phyloP scores from a whole-genome alignment of 2,329 filamentous ascomycete species.

The Stagonosporopsis vannaccii region DNA sequence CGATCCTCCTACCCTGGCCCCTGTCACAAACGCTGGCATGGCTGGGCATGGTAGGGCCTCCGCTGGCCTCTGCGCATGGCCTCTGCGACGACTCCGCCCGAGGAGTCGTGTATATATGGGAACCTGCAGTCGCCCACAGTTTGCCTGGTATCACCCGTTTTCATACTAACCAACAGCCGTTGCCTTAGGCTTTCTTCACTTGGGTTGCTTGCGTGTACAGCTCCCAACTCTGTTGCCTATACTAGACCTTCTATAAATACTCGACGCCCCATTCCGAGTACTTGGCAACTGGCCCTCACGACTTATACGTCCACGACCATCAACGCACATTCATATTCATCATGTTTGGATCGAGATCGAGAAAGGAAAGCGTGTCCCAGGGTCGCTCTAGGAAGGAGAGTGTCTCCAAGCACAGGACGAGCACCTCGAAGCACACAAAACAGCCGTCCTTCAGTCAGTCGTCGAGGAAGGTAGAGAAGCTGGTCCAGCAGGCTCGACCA shows the following conservation, averaged over 20 bases:
- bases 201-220: conserved; percentile 33
- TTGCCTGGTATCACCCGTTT: conserved; percentile 40
- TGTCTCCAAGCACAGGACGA: conserved; percentile 50
- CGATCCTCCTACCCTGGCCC: conserved; percentile 34
- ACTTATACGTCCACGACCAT: conserved; percentile 19
- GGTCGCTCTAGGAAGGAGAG: conserved; percentile 43
- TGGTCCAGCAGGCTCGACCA: conserved; percentile 44
- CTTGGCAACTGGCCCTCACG: conserved; percentile 16
- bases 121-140: conserved; percentile 31
- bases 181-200: conserved; percentile 41
- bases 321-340: conserved; percentile 22
- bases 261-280: conserved; percentile 25
- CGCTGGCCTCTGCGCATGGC: conserved; percentile 16
- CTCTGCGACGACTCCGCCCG: conserved; percentile 20
- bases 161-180: conserved; percentile 32
- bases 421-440: conserved; percentile 47
- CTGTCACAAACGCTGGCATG: conserved; percentile 43
- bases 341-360: conserved; percentile 49
- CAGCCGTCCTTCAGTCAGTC: conserved; percentile 49
- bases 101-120: conserved; percentile 46
- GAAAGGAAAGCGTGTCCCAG: conserved; percentile 46
- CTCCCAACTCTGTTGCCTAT: conserved; percentile 44
- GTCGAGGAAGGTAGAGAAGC: conserved; percentile 43
- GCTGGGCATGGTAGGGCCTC: conserved; percentile 18
- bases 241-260: conserved; percentile 38